phyloP scores from a whole-genome alignment of 164 flowering plant species.

The Platanus orientalis region DNA sequence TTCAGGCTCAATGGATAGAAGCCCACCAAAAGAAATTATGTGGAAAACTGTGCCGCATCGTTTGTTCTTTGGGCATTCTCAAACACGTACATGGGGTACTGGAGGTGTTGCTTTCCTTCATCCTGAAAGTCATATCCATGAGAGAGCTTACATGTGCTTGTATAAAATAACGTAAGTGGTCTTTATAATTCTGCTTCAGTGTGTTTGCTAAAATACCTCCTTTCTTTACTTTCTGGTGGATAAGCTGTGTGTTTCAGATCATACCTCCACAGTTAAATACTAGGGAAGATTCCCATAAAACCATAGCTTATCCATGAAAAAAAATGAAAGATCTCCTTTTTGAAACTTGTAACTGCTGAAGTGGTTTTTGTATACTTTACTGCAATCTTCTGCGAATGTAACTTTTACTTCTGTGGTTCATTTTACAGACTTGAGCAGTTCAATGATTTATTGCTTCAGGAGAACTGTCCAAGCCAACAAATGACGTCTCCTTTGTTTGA shows the following conservation, averaged over 20 bases:
- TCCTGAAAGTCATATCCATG: constrained; percentile 45
- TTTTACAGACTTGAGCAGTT: constrained; percentile 91
- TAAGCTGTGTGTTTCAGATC: neutral
- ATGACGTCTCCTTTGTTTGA: constrained; percentile 53
- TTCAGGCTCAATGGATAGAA: constrained; percentile 70
- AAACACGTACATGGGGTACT: constrained; percentile 68
- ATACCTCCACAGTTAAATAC: too few relatives aligned
- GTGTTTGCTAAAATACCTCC: neutral
- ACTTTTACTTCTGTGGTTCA: constrained; percentile 1
- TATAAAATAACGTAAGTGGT: constrained; percentile 78
- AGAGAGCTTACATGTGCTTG: constrained; percentile 56
- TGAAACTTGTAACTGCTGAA: neutral
- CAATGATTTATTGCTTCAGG: constrained; percentile 85
- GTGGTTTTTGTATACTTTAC: neutral
- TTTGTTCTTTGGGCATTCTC: constrained; percentile 72
- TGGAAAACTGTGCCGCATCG: constrained; percentile 77
- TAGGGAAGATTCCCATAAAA: neutral
- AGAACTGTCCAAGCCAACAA: constrained; percentile 36
- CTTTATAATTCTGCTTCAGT: neutral
- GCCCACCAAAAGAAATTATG: constrained; percentile 60
- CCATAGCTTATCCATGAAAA: neutral
- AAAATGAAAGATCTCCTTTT: neutral
- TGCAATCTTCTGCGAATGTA: neutral
- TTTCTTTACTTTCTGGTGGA: neutral
- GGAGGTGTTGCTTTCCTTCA: constrained; percentile 95